Percentiles rank a stretch among this genome's conserved stretches.
Conservation (phyloP, 2,329 filamentous ascomycete genomes). For the Sclerotinia nivalis region DNA sequence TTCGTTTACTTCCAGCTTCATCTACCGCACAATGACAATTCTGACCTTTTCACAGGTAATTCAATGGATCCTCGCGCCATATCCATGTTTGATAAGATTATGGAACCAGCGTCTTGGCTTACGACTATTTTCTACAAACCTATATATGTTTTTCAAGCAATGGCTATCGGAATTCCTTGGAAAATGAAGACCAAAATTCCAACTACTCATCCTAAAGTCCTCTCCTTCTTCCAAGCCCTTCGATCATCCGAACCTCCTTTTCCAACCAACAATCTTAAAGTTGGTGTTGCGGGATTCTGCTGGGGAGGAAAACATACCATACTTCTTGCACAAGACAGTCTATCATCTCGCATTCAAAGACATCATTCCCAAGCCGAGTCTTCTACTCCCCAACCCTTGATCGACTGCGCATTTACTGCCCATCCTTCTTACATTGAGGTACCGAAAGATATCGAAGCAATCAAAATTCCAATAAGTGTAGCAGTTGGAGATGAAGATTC, state of each 20-base stretch:
- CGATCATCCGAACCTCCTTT: conserved; percentile 36
- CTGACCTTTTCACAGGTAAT: not conserved
- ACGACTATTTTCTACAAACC: conserved; percentile 36
- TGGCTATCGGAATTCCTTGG: conserved; percentile 30
- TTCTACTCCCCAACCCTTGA: conserved; percentile 38
- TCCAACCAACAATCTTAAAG: conserved; percentile 42
- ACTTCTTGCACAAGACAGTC: conserved; percentile 47
- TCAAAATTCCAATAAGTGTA: conserved; percentile 49
- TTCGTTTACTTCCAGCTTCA: conserved; percentile 27
- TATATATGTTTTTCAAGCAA: conserved; percentile 48
- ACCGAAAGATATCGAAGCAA: conserved; percentile 44
- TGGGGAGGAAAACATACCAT: conserved; percentile 61
- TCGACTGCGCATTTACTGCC: conserved; percentile 54
- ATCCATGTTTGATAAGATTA: conserved; percentile 31
- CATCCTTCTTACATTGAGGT: conserved; percentile 54
- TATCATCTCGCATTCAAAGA: conserved; percentile 31
- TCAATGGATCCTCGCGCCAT: conserved; percentile 26
- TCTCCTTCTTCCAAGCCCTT: conserved; percentile 46
- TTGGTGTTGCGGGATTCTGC: conserved; percentile 61
- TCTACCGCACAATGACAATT: not conserved
- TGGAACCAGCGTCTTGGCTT: conserved; percentile 29
- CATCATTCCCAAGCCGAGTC: conserved; percentile 26
- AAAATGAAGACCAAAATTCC: conserved; percentile 36
- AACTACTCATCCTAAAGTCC: conserved; percentile 42
- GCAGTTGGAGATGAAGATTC: conserved; percentile 50